Evolutionary conservation across 176 grass and related monocot species (phyloP).

Genomic region (Cenchrus fungigraminus): DNA sequence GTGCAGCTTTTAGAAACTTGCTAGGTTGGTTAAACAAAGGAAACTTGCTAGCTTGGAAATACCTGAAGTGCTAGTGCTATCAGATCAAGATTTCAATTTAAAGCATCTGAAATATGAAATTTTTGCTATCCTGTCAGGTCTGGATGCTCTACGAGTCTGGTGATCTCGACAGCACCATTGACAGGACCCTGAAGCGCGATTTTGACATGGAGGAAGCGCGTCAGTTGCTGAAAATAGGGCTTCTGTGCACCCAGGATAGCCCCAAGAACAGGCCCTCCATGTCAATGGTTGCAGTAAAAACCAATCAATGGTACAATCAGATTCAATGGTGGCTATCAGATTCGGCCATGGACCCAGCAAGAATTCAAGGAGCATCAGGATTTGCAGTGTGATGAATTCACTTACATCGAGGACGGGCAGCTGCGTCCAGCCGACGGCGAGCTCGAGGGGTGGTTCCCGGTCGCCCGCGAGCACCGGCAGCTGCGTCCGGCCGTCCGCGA

Average conservation of each 20-base stretch:
- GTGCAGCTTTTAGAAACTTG: neutral
- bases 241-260: slow-evolving; percentile 80
- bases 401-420: too few relatives aligned
- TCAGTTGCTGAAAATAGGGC: slow-evolving; percentile 67
- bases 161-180: slow-evolving; percentile 60
- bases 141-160: slow-evolving; percentile 66
- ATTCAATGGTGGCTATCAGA: too few relatives aligned
- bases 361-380: too few relatives aligned
- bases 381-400: too few relatives aligned
- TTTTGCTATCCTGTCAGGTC: slow-evolving; percentile 47
- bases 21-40: too few relatives aligned
- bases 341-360: too few relatives aligned
- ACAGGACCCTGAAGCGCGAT: slow-evolving; percentile 51
- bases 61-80: slow-evolving; percentile 1
- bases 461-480: too few relatives aligned
- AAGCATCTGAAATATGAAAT: slow-evolving; percentile 29
- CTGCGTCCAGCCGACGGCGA: too few relatives aligned
- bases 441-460: too few relatives aligned
- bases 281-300: slow-evolving; percentile 40
- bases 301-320: too few relatives aligned
- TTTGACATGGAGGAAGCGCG: slow-evolving; percentile 52
- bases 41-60: neutral
- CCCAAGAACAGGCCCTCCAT: slow-evolving; percentile 76
- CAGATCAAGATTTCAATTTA: neutral
- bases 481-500: too few relatives aligned